Evolutionary conservation across 192 early-diverging fungal species (phyloP).

Genomic region (Pecoramyces ruminantium): DNA sequence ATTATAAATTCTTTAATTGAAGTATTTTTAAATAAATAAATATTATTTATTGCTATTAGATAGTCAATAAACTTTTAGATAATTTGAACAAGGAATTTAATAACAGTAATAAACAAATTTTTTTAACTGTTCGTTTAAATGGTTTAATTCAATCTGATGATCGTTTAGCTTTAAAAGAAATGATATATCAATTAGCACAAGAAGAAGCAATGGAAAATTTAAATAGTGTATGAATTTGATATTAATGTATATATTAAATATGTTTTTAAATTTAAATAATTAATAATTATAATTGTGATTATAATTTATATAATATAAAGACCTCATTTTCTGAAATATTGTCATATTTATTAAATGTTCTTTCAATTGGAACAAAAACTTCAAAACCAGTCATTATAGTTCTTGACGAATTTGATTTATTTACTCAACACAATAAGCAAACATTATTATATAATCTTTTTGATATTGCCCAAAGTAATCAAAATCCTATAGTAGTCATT

Average conservation of each 20-base stretch:
- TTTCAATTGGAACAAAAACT: conserved; percentile 29
- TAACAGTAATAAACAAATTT: neutral
- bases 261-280: too few species aligned
- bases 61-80: neutral
- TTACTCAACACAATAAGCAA: conserved; percentile 84
- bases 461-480: conserved; percentile 68
- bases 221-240: neutral
- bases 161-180: neutral
- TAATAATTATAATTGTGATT: too few species aligned
- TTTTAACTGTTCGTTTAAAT: neutral
- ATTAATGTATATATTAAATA: too few species aligned
- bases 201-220: neutral
- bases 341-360: conserved; percentile 35
- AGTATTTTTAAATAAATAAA: too few species aligned
- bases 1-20: too few species aligned
- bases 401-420: conserved; percentile 84
- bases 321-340: conserved; percentile 58
- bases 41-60: too few species aligned
- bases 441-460: conserved; percentile 85
- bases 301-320: conserved; percentile 9
- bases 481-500: conserved; percentile 71
- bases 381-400: conserved; percentile 64
- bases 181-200: neutral
- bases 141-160: neutral
- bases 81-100: neutral